Evolutionary conservation across 768 basidiomycete genomes (phyloP).

Genomic region (Russula emetica): DNA sequence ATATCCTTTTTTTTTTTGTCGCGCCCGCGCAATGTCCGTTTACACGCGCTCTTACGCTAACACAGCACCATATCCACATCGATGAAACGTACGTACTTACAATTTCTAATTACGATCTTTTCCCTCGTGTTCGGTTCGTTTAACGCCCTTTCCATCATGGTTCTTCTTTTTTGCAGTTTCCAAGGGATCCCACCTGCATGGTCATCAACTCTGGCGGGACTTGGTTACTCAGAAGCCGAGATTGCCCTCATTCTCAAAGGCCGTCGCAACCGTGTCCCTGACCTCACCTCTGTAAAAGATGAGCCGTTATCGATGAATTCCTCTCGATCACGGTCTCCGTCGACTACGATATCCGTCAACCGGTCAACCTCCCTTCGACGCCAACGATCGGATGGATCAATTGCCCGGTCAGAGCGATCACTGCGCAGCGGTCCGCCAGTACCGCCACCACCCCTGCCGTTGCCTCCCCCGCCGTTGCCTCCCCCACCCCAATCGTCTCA

Average conservation of each 20-base stretch:
- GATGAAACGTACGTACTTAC: constrained; percentile 25
- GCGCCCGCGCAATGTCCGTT: not conserved
- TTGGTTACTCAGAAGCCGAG: constrained; percentile 28
- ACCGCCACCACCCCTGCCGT: constrained; percentile 20
- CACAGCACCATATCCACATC: constrained; percentile 27
- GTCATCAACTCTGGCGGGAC: constrained; percentile 19
- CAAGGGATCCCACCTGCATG: constrained; percentile 25
- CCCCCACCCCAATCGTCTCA: not conserved
- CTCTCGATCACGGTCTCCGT: constrained; percentile 19
- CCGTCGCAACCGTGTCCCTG: constrained; percentile 23
- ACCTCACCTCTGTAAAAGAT: not conserved
- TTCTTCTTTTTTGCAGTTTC: constrained; percentile 14
- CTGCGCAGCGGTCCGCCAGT: constrained; percentile 9
- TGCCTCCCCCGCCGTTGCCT: constrained; percentile 11
- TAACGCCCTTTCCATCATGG: not conserved
- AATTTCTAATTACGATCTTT: not conserved
- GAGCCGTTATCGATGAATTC: not conserved
- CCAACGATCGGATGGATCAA: constrained; percentile 24
- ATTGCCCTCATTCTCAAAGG: constrained; percentile 25
- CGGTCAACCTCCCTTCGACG: constrained; percentile 23
- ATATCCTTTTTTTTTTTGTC: not conserved
- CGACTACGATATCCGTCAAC: constrained; percentile 2
- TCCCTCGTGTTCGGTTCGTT: not conserved
- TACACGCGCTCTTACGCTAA: not conserved
- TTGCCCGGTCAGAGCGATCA: constrained; percentile 26